Evolutionary conservation across 352 stramenopile genomes (phyloP).

Genomic region (Achlya hypogyna): DNA sequence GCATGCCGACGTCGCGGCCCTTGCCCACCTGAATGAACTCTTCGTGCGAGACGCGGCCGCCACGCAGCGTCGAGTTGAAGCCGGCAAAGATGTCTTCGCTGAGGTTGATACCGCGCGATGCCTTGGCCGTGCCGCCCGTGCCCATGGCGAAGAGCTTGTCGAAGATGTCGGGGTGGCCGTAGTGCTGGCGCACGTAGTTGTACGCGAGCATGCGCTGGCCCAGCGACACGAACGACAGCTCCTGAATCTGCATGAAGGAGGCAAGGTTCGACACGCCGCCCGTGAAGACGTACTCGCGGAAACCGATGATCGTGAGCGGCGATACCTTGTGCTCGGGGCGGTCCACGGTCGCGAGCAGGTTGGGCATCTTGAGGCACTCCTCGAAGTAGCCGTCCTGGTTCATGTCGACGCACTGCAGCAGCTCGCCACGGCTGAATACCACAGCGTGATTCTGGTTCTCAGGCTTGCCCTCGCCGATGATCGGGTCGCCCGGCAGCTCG

Average conservation of each 20-base stretch:
- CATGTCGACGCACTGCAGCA: slow-evolving; percentile 87
- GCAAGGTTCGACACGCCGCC: slow-evolving; percentile 73
- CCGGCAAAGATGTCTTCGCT: slow-evolving; percentile 84
- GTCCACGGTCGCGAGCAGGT: slow-evolving; percentile 74
- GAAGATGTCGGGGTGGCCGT: slow-evolving; percentile 83
- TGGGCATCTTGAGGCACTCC: slow-evolving; percentile 70
- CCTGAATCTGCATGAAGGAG: slow-evolving; percentile 83
- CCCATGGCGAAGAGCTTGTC: slow-evolving; percentile 80
- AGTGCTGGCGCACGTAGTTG: slow-evolving; percentile 73
- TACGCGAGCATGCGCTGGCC: slow-evolving; percentile 72
- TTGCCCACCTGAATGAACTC: slow-evolving; percentile 90
- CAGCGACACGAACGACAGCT: slow-evolving; percentile 74
- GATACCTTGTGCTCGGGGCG: slow-evolving; percentile 51
- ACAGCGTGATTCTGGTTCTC: slow-evolving; percentile 87
- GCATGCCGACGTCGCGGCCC: slow-evolving; percentile 98
- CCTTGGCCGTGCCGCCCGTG: slow-evolving; percentile 73
- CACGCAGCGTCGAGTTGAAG: slow-evolving; percentile 76
- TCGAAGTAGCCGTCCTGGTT: slow-evolving; percentile 80
- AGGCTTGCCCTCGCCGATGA: slow-evolving; percentile 81
- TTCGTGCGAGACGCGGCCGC: slow-evolving; percentile 63
- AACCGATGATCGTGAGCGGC: slow-evolving; percentile 77
- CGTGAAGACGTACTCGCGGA: slow-evolving; percentile 81
- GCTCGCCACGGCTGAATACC: slow-evolving; percentile 76
- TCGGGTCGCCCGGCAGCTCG: slow-evolving; percentile 70
- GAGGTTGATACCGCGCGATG: slow-evolving; percentile 73